These are phyloP conservation scores for Diutina mesorugosa DNA, from an alignment of 1,139 yeast species.

Conservation along the genomic window DNA sequence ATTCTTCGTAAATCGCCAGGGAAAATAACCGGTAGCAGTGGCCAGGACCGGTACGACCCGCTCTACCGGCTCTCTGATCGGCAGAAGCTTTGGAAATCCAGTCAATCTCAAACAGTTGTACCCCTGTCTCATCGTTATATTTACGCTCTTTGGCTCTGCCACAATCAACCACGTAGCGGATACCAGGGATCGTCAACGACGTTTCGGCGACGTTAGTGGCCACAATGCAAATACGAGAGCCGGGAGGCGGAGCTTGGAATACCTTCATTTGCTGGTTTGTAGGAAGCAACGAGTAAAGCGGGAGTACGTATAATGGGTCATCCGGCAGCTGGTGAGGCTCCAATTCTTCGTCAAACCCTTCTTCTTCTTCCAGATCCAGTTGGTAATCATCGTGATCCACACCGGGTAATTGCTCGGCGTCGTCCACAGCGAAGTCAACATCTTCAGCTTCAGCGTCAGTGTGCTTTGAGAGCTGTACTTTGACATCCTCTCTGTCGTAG, in stretches of 20 bases:
- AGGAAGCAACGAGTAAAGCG: conserved; percentile 83
- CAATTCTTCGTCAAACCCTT: conserved; percentile 77
- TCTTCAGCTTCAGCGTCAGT: conserved; percentile 81
- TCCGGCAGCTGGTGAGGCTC: conserved; percentile 65
- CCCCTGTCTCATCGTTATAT: conserved; percentile 74
- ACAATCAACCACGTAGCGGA: conserved; percentile 88
- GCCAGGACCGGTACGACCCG: conserved; percentile 99
- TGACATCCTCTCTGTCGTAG: conserved; percentile 13
- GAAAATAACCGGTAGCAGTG: conserved; percentile 89
- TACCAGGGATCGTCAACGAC: conserved; percentile 91
- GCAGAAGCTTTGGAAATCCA: conserved; percentile 97
- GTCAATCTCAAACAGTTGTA: conserved; percentile 81
- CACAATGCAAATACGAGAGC: conserved; percentile 78
- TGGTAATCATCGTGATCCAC: conserved; percentile 21
- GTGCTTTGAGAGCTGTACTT: conserved; percentile 44
- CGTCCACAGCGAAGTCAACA: conserved; percentile 58
- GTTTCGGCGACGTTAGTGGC: conserved; percentile 99
- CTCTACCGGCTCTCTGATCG: conserved; percentile 93
- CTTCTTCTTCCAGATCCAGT: conserved; percentile 47
- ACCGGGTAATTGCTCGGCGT: conserved; percentile 9
- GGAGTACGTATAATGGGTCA: conserved; percentile 83
- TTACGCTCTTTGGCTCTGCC: conserved; percentile 88
- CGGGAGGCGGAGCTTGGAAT: conserved; percentile 73
- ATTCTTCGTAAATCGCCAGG: conserved; percentile 88
- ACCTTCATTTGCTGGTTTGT: conserved; percentile 92